Conservation (phyloP, 2,329 filamentous ascomycete species). For the Aureobasidium uvarum region DNA sequence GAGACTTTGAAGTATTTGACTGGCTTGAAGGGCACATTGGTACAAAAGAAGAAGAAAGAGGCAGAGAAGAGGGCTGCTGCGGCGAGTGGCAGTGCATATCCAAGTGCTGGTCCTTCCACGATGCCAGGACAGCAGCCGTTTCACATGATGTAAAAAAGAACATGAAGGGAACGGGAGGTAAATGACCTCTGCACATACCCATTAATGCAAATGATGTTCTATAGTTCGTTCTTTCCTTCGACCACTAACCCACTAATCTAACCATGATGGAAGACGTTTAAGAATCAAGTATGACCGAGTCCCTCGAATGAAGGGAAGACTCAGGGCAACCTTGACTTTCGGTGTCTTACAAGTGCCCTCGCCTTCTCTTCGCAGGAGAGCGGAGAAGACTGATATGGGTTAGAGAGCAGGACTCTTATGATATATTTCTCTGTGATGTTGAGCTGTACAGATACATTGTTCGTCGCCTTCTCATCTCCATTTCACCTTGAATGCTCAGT, state of each 20-base stretch:
- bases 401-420: too few relatives aligned
- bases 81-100: neutral
- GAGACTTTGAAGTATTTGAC: conserved; percentile 57
- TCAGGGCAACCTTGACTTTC: too few relatives aligned
- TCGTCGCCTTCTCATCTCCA: neutral
- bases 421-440: too few relatives aligned
- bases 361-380: neutral
- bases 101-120: neutral
- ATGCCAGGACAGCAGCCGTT: conserved; percentile 5
- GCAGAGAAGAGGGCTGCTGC: conserved; percentile 17
- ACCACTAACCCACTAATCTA: too few relatives aligned
- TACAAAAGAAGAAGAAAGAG: conserved; percentile 50
- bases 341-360: too few relatives aligned
- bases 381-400: neutral
- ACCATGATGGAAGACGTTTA: too few relatives aligned
- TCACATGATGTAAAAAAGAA: neutral
- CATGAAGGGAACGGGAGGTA: neutral
- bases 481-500: neutral
- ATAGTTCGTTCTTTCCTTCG: neutral
- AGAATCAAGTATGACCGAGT: too few relatives aligned
- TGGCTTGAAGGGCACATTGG: conserved; percentile 56
- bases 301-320: too few relatives aligned
- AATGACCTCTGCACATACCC: neutral
- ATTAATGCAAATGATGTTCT: neutral
- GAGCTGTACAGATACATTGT: too few relatives aligned